Percentiles rank a stretch among this genome's conserved stretches.
Evolutionary conservation across 768 basidiomycete genomes (phyloP).

Genomic region (Omphalotus guepiniiformis): DNA sequence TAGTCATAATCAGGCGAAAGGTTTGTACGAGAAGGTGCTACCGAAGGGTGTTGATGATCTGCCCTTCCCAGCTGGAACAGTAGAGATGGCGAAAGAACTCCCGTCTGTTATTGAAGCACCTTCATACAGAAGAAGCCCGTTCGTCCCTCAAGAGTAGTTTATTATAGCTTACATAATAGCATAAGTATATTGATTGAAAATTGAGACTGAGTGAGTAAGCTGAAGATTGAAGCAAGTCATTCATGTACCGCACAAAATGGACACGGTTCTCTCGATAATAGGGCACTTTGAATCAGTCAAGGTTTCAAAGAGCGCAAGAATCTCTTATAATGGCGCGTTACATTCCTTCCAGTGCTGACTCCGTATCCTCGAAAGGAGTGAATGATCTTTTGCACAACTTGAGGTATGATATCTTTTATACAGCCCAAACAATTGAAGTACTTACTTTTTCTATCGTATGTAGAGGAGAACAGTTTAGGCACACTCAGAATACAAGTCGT

Average conservation of each 20-base stretch:
- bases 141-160: slow-evolving; percentile 63
- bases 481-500: slow-evolving; percentile 48
- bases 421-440: neutral
- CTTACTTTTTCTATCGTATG: neutral
- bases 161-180: too few relatives aligned
- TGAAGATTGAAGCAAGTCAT: too few relatives aligned
- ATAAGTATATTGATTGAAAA: too few relatives aligned
- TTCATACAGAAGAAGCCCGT: slow-evolving; percentile 71
- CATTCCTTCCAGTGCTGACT: too few relatives aligned
- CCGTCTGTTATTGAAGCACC: slow-evolving; percentile 69
- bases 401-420: slow-evolving; percentile 31
- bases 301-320: too few relatives aligned
- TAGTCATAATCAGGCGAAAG: slow-evolving; percentile 62
- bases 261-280: too few relatives aligned
- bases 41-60: slow-evolving; percentile 80
- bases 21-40: slow-evolving; percentile 70
- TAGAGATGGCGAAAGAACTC: slow-evolving; percentile 62
- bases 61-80: slow-evolving; percentile 91
- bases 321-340: too few relatives aligned
- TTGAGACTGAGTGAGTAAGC: too few relatives aligned
- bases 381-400: slow-evolving; percentile 49
- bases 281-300: too few relatives aligned
- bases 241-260: too few relatives aligned
- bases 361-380: slow-evolving; percentile 25
- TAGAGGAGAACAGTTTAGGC: slow-evolving; percentile 74